A percentile compares a stretch with the other conserved stretches of the same genome.
These are phyloP conservation scores for Sclerotinia minor DNA, from an alignment of 2,329 filamentous ascomycete genomes.

Conservation along the genomic window DNA sequence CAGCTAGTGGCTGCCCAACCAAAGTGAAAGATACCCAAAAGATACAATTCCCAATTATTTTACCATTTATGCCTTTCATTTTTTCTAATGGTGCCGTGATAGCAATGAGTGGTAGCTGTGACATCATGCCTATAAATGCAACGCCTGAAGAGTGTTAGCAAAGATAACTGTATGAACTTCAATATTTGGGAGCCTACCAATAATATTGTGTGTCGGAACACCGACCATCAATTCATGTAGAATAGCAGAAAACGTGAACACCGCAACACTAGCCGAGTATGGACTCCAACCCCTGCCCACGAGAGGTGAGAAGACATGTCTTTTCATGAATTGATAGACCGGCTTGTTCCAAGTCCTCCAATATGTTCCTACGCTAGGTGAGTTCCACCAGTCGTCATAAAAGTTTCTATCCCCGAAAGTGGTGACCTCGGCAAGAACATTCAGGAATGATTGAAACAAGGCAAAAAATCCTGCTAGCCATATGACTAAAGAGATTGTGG, in stretches of 20 bases:
- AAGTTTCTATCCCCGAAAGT: slow-evolving; percentile 91
- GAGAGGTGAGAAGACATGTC: slow-evolving; percentile 88
- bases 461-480: slow-evolving; percentile 99
- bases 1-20: slow-evolving; percentile 90
- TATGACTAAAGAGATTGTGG: slow-evolving; percentile 90
- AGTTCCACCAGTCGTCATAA: slow-evolving; percentile 99
- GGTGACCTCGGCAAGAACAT: slow-evolving; percentile 86
- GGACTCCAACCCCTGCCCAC: slow-evolving; percentile 79
- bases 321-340: slow-evolving; percentile 93
- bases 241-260: slow-evolving; percentile 85
- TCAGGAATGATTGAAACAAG: slow-evolving; percentile 88
- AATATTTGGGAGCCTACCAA: slow-evolving; percentile 56
- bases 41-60: slow-evolving; percentile 83
- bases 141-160: slow-evolving; percentile 58
- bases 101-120: slow-evolving; percentile 85
- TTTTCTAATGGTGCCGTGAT: slow-evolving; percentile 78
- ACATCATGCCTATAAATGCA: slow-evolving; percentile 90
- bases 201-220: slow-evolving; percentile 89
- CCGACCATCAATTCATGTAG: slow-evolving; percentile 92
- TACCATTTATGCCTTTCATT: slow-evolving; percentile 72
- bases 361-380: slow-evolving; percentile 78
- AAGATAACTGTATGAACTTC: slow-evolving; percentile 23
- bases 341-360: slow-evolving; percentile 98
- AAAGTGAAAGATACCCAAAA: slow-evolving; percentile 98
- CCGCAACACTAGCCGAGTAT: slow-evolving; percentile 68